phyloP scores from a whole-genome alignment of 139 green algal species.

The Spirogloea muscicola region DNA sequence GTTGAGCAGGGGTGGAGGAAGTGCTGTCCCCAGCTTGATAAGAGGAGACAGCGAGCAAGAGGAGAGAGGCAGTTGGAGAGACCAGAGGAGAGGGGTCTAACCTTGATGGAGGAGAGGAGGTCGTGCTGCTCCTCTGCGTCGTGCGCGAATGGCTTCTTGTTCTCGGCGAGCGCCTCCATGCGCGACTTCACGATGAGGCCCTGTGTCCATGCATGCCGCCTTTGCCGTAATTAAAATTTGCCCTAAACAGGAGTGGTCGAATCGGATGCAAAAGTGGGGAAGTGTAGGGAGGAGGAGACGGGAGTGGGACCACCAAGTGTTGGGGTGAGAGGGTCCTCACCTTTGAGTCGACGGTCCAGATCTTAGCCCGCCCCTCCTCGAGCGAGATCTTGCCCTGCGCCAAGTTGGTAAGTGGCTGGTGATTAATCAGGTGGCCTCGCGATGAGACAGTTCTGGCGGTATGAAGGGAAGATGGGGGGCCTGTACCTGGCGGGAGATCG shows the following conservation, averaged over 20 bases:
- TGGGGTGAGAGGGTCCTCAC: conserved; percentile 11
- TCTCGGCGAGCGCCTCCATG: conserved; percentile 56
- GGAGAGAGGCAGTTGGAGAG: background rate
- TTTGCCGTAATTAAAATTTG: no score
- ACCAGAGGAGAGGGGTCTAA: background rate
- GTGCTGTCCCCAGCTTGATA: background rate
- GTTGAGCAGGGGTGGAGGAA: background rate
- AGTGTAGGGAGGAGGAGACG: no score
- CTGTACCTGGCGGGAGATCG: conserved; percentile 27
- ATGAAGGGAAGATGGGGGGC: no score
- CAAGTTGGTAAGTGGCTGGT: no score
- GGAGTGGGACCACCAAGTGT: no score
- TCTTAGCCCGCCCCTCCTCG: conserved; percentile 51
- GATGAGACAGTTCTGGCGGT: no score
- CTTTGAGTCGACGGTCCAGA: conserved; percentile 71
- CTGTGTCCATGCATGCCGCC: conserved; percentile 41
- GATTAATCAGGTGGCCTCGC: no score
- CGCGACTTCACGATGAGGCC: conserved; percentile 63
- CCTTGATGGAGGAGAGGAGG: conserved; percentile 21
- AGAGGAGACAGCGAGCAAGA: background rate
- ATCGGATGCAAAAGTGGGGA: no score
- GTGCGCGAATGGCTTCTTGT: conserved; percentile 82
- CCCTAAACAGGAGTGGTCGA: no score
- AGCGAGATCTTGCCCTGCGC: background rate
- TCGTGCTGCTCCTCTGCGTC: conserved; percentile 50